phyloP scores from a whole-genome alignment of 2,329 filamentous ascomycete genomes.

The Colletotrichum graminicola region DNA sequence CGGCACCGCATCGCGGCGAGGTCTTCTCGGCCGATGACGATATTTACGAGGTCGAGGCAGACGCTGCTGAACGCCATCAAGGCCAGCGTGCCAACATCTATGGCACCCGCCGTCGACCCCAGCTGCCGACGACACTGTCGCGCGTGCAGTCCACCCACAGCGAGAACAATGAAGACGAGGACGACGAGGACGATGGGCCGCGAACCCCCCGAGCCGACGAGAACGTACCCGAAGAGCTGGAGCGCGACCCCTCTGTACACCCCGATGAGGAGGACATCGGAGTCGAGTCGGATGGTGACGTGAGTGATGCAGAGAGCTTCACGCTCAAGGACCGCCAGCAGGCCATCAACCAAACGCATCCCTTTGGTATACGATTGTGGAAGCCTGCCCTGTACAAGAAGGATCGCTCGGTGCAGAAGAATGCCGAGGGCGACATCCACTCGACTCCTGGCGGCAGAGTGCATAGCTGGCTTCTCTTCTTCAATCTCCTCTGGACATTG shows the following conservation, averaged over 20 bases:
- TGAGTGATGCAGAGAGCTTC: conserved; percentile 97
- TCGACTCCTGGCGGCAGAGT: conserved; percentile 91
- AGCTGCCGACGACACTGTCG: conserved; percentile 52
- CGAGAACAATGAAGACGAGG: conserved; percentile 45
- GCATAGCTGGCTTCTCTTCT: conserved; percentile 84
- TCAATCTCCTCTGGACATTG: conserved; percentile 91
- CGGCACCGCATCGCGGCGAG: conserved; percentile 82
- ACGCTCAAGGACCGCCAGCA: conserved; percentile 96
- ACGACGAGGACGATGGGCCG: conserved; percentile 42
- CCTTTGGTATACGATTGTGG: conserved; percentile 98
- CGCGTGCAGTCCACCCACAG: conserved; percentile 58
- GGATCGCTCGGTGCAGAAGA: conserved; percentile 94
- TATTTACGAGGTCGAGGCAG: conserved; percentile 80
- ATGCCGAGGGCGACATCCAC: conserved; percentile 96
- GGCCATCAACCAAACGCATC: conserved; percentile 98
- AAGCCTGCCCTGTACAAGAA: conserved; percentile 99
- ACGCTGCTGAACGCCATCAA: conserved; percentile 62
- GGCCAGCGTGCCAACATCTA: conserved; percentile 47
- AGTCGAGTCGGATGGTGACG: conserved; percentile 75
- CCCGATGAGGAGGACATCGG: conserved; percentile 56
- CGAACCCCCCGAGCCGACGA: conserved; percentile 36
- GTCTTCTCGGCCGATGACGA: conserved; percentile 95
- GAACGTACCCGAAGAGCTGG: conserved; percentile 46
- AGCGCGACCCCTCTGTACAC: conserved; percentile 50
- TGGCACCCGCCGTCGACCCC: conserved; percentile 51